Base-by-base conservation (phyloP, 192 early-diverging fungal species). In the Coemansia sp. region DNA sequence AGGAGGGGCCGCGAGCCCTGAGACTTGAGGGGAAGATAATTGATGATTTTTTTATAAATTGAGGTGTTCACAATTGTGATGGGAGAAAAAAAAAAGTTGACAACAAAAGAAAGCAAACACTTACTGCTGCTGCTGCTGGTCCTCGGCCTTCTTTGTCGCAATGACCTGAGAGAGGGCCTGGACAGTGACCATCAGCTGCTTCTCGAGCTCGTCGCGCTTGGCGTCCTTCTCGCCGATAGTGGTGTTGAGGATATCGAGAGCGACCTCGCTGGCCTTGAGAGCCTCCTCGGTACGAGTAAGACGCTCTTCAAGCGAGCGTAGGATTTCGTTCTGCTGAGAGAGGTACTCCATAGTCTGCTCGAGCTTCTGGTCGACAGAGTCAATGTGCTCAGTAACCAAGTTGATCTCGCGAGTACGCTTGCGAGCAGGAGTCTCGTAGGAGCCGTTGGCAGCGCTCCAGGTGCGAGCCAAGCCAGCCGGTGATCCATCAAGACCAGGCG, bases 401-500 rank as follows among this genome's bases (percentile, higher is more conserved):
- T 42, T 67, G 46, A 85, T 62, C 57, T 85, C 83, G 44, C 83
- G 77, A 10, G 75, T 51, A 24, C 78, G 79, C 83, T 85, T 85
- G 73, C 83, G 83, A 2, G 79, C 75, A 13, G 83, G 83, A 12
- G 83, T 85, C 67, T 80, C 78, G 68, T 77, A 85, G 27, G 71
- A 46, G 64, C 82, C 83, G 61, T 85, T 85, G 71, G 78, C 83
- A 65, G 80, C 78, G 12, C 78, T 70, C 83, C 83, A 85, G 42
- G 75, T 75, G 72, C 83, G 83, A 46, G 75, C 18, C 33, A 65
- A 41, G 22, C 68, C 60, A 29, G 65, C 65, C 12, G 77, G 68
- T 24, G 72, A 69, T 38, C 42, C 24, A 18, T 76, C 82, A 16
- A 73, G n/a, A 46, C 72, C 71, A 6, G 77, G 82, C 49, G 83